Evolutionary conservation across 2,329 filamentous ascomycete species (phyloP).

Genomic region (Beauveria caledonica): DNA sequence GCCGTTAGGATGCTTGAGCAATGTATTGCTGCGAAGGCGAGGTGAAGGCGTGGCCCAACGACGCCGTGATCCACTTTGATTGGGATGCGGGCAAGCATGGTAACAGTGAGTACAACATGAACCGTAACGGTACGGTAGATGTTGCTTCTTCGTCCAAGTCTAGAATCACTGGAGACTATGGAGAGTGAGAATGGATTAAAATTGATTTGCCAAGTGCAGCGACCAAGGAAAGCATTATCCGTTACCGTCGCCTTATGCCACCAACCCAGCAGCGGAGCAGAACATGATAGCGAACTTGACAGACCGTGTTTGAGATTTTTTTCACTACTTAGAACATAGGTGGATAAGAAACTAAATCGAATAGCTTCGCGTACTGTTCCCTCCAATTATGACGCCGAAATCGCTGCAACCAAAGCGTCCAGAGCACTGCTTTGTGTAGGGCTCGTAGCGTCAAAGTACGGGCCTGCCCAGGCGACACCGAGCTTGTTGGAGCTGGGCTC

Average conservation of each 20-base stretch:
- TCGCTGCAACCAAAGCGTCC: slow-evolving; percentile 58
- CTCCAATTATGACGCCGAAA: slow-evolving; percentile 26
- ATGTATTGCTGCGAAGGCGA: background rate
- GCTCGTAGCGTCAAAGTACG: slow-evolving; percentile 42
- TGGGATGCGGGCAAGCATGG: background rate
- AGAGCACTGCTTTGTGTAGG: slow-evolving; percentile 57
- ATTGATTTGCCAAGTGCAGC: too few relatives aligned
- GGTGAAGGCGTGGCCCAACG: background rate
- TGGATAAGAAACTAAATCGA: background rate
- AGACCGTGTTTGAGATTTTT: too few relatives aligned
- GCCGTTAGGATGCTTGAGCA: background rate
- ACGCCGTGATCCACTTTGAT: slow-evolving; percentile 1
- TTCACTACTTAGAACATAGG: too few relatives aligned
- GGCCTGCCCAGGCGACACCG: slow-evolving; percentile 59
- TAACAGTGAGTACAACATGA: background rate
- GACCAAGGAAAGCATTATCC: too few relatives aligned
- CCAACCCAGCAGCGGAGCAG: too few relatives aligned
- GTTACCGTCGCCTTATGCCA: too few relatives aligned
- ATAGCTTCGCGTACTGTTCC: too few relatives aligned
- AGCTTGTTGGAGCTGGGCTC: slow-evolving; percentile 38
- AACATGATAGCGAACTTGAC: too few relatives aligned
- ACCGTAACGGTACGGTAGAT: background rate
- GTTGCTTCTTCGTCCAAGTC: background rate
- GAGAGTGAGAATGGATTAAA: too few relatives aligned
- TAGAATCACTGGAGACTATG: too few relatives aligned